Conservation (phyloP, 2,329 filamentous ascomycete species). For the Fragosphaeria purpurea region DNA sequence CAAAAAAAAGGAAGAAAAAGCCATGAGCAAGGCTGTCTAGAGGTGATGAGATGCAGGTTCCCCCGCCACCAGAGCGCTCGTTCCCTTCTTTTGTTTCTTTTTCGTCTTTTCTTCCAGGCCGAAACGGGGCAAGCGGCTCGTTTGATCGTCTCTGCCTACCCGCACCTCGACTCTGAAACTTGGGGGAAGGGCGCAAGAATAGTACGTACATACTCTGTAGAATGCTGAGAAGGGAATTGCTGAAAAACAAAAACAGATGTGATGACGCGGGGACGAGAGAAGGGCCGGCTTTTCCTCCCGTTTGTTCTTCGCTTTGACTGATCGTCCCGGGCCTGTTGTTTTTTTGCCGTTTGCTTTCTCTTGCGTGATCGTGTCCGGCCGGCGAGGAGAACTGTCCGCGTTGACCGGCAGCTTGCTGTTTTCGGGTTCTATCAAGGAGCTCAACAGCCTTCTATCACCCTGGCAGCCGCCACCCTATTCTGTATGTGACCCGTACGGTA, state of each 20-base stretch:
- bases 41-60: too few species aligned
- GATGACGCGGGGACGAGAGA: too few species aligned
- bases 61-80: background rate
- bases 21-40: too few species aligned
- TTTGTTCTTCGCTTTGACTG: constrained; percentile 1
- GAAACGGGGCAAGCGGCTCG: constrained; percentile 10
- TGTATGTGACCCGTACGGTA: too few species aligned
- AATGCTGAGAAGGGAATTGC: background rate
- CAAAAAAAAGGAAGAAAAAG: background rate
- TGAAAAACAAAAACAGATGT: background rate
- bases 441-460: too few species aligned
- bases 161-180: constrained; percentile 13
- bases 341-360: background rate
- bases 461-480: too few species aligned
- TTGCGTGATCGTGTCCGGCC: too few species aligned
- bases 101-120: constrained; percentile 1
- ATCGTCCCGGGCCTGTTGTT: background rate
- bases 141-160: constrained; percentile 13
- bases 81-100: background rate
- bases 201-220: too few species aligned
- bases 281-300: background rate
- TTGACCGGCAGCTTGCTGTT: too few species aligned
- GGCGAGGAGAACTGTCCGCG: too few species aligned
- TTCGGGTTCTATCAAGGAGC: too few species aligned
- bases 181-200: background rate